Conservation (phyloP, 371 early-diverging fungal species). For the Lichtheimia corymbifera region DNA sequence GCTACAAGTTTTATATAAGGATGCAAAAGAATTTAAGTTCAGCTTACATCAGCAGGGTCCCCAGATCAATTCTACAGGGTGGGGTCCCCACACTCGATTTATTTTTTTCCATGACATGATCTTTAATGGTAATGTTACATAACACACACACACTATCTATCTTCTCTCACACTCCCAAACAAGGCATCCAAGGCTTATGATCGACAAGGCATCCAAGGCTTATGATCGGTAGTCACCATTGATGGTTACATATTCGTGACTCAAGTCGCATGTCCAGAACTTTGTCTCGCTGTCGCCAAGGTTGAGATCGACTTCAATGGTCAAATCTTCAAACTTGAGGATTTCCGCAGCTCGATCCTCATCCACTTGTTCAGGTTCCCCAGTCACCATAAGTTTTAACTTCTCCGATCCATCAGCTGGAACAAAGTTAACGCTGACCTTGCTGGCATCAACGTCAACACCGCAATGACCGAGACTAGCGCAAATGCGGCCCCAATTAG, state of each 20-base stretch:
- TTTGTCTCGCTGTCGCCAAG: constrained; percentile 74
- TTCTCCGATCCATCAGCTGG: constrained; percentile 64
- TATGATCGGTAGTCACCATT: constrained; percentile 90
- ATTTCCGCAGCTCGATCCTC: constrained; percentile 82
- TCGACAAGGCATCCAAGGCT: constrained; percentile 45
- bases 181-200: constrained; percentile 46
- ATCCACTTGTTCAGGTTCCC: constrained; percentile 83
- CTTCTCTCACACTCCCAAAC: background rate
- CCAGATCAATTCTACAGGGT: too few relatives aligned
- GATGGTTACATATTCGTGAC: constrained; percentile 91
- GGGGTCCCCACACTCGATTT: background rate
- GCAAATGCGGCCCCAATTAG: constrained; percentile 93
- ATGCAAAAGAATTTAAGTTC: too few relatives aligned
- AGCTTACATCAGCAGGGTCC: too few relatives aligned
- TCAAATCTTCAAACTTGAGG: constrained; percentile 80
- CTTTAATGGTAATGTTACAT: too few relatives aligned
- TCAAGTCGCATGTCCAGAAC: constrained; percentile 95
- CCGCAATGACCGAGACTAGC: constrained; percentile 60
- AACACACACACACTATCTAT: too few relatives aligned
- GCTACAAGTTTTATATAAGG: too few relatives aligned
- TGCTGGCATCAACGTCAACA: constrained; percentile 65
- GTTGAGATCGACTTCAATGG: constrained; percentile 78
- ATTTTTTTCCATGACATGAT: background rate
- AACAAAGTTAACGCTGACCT: constrained; percentile 75
- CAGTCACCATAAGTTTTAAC: constrained; percentile 75